Evolutionary conservation across 2,329 filamentous ascomycete species (phyloP).

Genomic region (Fusarium metavorans): DNA sequence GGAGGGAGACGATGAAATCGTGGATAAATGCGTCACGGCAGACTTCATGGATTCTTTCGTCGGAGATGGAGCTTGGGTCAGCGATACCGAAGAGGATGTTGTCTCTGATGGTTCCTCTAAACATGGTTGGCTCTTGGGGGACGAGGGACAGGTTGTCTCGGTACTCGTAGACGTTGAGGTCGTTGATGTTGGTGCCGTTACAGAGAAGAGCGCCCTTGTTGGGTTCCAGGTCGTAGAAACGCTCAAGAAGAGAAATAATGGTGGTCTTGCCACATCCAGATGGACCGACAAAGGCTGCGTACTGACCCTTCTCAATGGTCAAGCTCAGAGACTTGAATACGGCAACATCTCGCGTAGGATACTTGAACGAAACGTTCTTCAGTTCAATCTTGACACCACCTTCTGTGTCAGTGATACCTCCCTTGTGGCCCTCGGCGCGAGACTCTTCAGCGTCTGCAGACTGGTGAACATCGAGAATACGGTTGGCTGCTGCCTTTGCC

Average conservation of each 20-base stretch:
- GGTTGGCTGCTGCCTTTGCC: slow-evolving; percentile 33
- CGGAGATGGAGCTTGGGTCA: slow-evolving; percentile 61
- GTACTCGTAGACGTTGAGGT: slow-evolving; percentile 71
- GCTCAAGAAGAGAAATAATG: slow-evolving; percentile 73
- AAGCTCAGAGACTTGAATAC: slow-evolving; percentile 73
- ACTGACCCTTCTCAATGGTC: slow-evolving; percentile 75
- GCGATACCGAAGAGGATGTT: slow-evolving; percentile 75
- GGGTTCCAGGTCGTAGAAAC: slow-evolving; percentile 74
- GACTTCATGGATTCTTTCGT: slow-evolving; percentile 64
- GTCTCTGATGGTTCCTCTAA: slow-evolving; percentile 76
- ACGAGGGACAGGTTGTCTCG: slow-evolving; percentile 76
- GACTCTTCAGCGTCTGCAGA: slow-evolving; percentile 7
- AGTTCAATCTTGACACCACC: slow-evolving; percentile 69
- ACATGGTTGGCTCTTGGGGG: slow-evolving; percentile 79
- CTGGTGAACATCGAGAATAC: slow-evolving; percentile 46
- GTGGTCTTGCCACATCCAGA: slow-evolving; percentile 80
- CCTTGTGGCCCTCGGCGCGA: accelerated
- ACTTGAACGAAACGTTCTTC: slow-evolving; percentile 68
- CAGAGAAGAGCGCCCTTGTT: slow-evolving; percentile 70
- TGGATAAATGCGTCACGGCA: slow-evolving; percentile 75
- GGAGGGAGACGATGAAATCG: slow-evolving; percentile 76
- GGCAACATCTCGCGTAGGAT: slow-evolving; percentile 67
- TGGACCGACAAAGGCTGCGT: slow-evolving; percentile 76
- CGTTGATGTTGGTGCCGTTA: slow-evolving; percentile 69
- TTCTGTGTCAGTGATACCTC: slow-evolving; percentile 52